These are phyloP conservation scores for Berberis thunbergii DNA, from an alignment of 164 flowering plant species.

Conservation along the genomic window DNA sequence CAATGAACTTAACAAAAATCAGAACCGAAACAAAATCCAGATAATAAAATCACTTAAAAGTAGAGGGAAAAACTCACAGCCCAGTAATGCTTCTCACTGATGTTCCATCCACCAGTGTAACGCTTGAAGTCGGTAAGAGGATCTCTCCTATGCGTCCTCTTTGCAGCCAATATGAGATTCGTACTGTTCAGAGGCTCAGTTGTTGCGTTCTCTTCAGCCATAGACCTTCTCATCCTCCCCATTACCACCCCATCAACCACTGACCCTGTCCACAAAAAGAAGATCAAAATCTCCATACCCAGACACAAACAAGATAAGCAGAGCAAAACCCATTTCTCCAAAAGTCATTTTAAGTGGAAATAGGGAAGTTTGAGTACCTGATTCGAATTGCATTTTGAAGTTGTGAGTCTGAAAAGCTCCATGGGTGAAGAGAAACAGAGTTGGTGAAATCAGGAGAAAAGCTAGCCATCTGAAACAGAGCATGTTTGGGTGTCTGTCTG, in stretches of 20 bases:
- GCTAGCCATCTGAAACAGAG: too few relatives aligned
- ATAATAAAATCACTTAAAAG: neutral
- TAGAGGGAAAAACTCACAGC: constrained; percentile 26
- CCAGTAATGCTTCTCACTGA: constrained; percentile 33
- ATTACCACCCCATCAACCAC: neutral
- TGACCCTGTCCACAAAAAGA: neutral
- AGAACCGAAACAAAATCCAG: neutral
- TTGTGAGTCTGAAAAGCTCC: too few relatives aligned
- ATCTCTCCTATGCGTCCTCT: constrained; percentile 38
- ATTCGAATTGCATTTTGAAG: too few relatives aligned
- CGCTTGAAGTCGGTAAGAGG: constrained; percentile 29
- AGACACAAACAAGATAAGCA: too few relatives aligned
- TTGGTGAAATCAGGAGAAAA: too few relatives aligned
- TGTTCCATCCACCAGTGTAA: constrained; percentile 49
- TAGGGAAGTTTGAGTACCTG: too few relatives aligned
- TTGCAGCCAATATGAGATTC: constrained; percentile 31
- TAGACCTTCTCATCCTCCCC: constrained; percentile 18
- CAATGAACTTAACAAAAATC: neutral
- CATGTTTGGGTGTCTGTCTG: too few relatives aligned
- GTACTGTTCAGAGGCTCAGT: constrained; percentile 4
- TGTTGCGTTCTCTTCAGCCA: constrained; percentile 8
- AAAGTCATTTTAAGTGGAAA: too few relatives aligned
- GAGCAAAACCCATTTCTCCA: too few relatives aligned
- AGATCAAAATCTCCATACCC: too few relatives aligned
- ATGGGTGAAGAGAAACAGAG: too few relatives aligned